phyloP scores from a whole-genome alignment of 768 basidiomycete species.

The Tylopilus plumbeoviolaceoides region DNA sequence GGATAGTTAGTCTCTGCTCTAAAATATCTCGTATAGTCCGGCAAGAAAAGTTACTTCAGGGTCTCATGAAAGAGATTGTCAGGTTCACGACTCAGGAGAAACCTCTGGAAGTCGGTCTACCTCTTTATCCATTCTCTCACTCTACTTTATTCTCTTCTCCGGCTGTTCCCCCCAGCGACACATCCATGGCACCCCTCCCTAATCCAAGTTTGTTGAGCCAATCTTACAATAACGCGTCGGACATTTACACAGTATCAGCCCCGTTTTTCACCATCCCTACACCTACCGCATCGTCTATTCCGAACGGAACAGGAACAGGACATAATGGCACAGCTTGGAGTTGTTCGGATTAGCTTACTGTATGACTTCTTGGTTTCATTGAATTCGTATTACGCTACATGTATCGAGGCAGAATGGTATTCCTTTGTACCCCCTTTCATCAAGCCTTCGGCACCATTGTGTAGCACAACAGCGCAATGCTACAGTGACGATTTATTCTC shows the following conservation, averaged over 20 bases:
- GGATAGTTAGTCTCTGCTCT: neutral
- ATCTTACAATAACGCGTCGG: slow-evolving; percentile 4
- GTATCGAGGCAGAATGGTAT: neutral
- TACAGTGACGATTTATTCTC: neutral
- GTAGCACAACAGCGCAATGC: neutral
- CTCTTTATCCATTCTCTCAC: slow-evolving; percentile 79
- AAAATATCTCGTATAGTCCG: slow-evolving; percentile 48
- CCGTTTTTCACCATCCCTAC: neutral
- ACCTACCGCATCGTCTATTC: slow-evolving; percentile 2
- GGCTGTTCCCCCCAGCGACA: slow-evolving; percentile 31
- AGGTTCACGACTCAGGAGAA: slow-evolving; percentile 77
- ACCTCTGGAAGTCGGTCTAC: slow-evolving; percentile 75
- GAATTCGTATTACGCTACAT: slow-evolving; percentile 4
- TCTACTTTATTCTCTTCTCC: slow-evolving; percentile 55
- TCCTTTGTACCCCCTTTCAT: neutral
- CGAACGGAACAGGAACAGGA: slow-evolving; percentile 4
- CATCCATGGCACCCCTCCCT: slow-evolving; percentile 28
- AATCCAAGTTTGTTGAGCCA: slow-evolving; percentile 16
- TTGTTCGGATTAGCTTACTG: slow-evolving; percentile 6
- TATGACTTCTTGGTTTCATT: slow-evolving; percentile 1
- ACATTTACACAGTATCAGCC: slow-evolving; percentile 7
- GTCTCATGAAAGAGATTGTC: slow-evolving; percentile 81
- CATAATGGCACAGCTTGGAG: slow-evolving; percentile 8
- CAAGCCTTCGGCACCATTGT: neutral
- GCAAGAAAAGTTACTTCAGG: slow-evolving; percentile 78